Evolutionary conservation across 106 monocot species (phyloP), one percentile per base, ranked within the genome.

Genomic region (Dendrobium chrysotoxum): DNA sequence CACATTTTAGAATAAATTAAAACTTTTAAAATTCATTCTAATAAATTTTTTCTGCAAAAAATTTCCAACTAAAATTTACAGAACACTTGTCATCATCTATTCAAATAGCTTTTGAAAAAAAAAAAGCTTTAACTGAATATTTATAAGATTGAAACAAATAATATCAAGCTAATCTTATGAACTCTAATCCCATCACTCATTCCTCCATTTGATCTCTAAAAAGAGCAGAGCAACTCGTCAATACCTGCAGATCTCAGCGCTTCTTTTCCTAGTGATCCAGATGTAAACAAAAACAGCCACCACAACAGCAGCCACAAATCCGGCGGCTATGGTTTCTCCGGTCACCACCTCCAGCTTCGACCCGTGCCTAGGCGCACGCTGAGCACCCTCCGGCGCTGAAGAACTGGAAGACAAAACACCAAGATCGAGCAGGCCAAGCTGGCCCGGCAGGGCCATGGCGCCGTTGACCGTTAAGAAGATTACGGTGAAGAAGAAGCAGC

Each of bases 281-380:
- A 71, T 71, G 71, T 71, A 71, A 17, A 5, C 71, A 7, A 71
- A 71, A 10, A 71, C 35, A 5, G 71, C 35, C 71, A 71, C 71
- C 28, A 71, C 13, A 15, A 71, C 28, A 13, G 31, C 71, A 16
- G 71, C 71, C 3, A 16, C 71, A 16, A 31, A 71, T 8, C 71
- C 38, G 28, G 30, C 71, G 71, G 71, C 71, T 15, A 71, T 71
- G 30, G 35, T 31, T 38, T 28, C 31, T 17, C 31, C 71, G 71
- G 71, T 31, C 26, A 35, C 71, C 28, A 71, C 35, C 71, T 71
- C 35, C 35, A 71, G 71, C 71, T 31, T 71, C 71, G 71, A 71
- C 21, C 71, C 12, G 71, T 71, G 71, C 38, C 31, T 71, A 23
- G 3, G 12, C 28, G 3, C 71, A 28, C 31, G 28, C 35, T 26